phyloP scores from a whole-genome alignment of 345 rosid genomes.

The Aquilaria yunnanensis region DNA sequence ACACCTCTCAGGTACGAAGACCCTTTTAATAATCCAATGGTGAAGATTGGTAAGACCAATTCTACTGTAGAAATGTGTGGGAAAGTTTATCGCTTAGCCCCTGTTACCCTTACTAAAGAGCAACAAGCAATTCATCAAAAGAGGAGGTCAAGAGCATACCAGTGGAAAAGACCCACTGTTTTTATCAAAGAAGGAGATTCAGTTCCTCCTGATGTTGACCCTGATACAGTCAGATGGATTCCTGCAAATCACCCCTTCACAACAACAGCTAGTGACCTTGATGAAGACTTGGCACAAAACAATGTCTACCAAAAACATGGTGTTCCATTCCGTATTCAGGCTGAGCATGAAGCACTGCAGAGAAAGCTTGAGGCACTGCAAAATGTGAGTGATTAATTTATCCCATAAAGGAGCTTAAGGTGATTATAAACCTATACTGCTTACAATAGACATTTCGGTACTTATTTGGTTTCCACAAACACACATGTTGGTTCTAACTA shows the following conservation, averaged over 20 bases:
- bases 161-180: conserved; percentile 87
- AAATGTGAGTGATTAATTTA: conserved; percentile 32
- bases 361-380: conserved; percentile 81
- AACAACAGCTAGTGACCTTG: conserved; percentile 75
- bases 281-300: conserved; percentile 81
- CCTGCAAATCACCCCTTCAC: conserved; percentile 99
- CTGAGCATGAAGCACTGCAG: conserved; percentile 94
- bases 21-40: conserved; percentile 88
- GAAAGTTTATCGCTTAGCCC: conserved; percentile 76
- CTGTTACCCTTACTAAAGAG: conserved; percentile 74
- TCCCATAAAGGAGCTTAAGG: no score
- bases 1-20: conserved; percentile 78
- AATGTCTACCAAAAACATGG: conserved; percentile 94
- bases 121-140: conserved; percentile 75
- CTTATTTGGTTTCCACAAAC: no score
- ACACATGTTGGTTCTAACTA: no score
- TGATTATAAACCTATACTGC: no score
- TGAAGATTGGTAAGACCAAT: conserved; percentile 66
- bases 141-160: conserved; percentile 93
- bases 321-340: conserved; percentile 83
- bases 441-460: no score
- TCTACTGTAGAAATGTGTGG: conserved; percentile 94
- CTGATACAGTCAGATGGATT: conserved; percentile 94
- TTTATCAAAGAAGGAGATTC: conserved; percentile 93
- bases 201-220: conserved; percentile 82